Base-by-base conservation (phyloP, 2,329 filamentous ascomycete genomes). In the Didymella pinodella region DNA sequence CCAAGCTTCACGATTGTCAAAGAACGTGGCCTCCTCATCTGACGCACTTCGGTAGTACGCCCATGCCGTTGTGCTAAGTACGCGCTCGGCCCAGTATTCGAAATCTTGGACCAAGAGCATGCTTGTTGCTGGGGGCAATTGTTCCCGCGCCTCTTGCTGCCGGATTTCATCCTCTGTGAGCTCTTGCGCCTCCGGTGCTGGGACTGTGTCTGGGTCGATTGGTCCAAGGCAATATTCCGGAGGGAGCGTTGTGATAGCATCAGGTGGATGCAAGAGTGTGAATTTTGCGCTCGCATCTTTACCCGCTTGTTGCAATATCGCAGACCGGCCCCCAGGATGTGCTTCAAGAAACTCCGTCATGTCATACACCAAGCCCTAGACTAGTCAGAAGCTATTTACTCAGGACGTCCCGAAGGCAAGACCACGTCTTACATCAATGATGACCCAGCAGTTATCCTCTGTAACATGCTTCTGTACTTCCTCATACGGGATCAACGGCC, bases 31-130 rank as follows among this genome's bases (percentile, higher is more conserved):
- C 38, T 54, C 51, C 26, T 54, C 51, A 20, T 54, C 51, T 41
- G 51, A 28, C 18, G 51, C 51, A 26, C 51, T 54, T 10, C 51
- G 51, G 20, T 54, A 54, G 34, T 54, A 54, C 0, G 51, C 51
- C 51, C 51, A 54, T n/a, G 51, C 51, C 12, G 51, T 54, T 22
- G 51, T 48, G 34, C 43, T 54, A 26, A 54, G 51, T 10, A 54
- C 51, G 26, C 51, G 51, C 14, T 54, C 44, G 26, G 51, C 51
- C 51, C 51, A 54, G 18, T 40, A 32, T 32, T 54, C 51, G 22
- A 54, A 54, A 7, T 54, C 51, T n/a, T 38, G 36, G 34, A 54
- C 34, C 2, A 54, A 14, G 12, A 54, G 43, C 51, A 54, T 54
- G 16, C n/a, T 47, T 7, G 43, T 38, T 40, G 43, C 51, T 32